Evolutionary conservation across 805 yeast species (phyloP), one percentile per base, ranked within the genome.

Genomic region (Cyberlindnera nakhonratchasimensis): DNA sequence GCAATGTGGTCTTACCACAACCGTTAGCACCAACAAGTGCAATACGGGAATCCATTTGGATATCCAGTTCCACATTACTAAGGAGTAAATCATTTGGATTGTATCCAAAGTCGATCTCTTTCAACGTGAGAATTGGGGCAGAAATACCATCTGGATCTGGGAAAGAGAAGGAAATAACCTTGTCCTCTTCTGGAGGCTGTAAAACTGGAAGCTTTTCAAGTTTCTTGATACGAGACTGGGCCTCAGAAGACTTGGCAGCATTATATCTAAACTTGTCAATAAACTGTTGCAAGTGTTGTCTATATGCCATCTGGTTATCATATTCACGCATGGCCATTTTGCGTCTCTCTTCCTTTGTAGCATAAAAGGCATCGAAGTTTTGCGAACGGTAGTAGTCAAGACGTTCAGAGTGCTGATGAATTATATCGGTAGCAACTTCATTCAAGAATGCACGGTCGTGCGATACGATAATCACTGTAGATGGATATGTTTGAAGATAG

Each of bases 1-100:
- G 74, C 48, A 93, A 70, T 3, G 99, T 93, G 10, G 99, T 90
- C 65, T 93, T 93, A 85, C 99, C 99, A 61, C 96, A 87, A 70
- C 99, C 99, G 63, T 93, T 93, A 46, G 97, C 98, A 75, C 99
- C 99, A 46, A 93, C 96, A 46, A 93, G 72, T 0, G 98, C 99
- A 55, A 93, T 86, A 64, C 99, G 77, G 1, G 97, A 89, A 57
- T 90, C 86, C 86, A 91, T 73, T 64, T 87, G 96, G 41, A 93
- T 87, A 52, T 88, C 95, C 47, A 93, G 64, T 52, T 90, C 96
- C 31, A 90, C 97, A 53, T 87, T 71, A 23, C 74, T 72, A 50
- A 91, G 67, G 45, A 90, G 65, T 23, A 87, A 67, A 42, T 79
- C 80, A 3, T 70, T 69, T 6, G 84, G 80, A 36, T 69, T 65